A percentile compares a stretch with the other conserved stretches of the same genome.
phyloP scores from a whole-genome alignment of 352 stramenopile genomes.

The Phytophthora niederhauseri region DNA sequence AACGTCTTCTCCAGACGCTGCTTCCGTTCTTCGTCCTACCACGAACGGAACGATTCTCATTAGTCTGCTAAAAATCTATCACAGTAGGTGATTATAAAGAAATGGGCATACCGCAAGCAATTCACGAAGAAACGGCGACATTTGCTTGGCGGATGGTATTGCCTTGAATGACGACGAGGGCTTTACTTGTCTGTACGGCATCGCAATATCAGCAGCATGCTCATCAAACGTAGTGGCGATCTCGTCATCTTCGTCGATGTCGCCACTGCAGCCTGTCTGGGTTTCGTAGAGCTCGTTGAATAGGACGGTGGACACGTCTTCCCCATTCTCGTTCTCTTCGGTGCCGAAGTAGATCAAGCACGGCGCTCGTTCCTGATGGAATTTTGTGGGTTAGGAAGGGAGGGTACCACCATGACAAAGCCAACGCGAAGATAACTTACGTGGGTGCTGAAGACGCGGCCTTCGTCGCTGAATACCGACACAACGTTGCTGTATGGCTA shows the following conservation, averaged over 20 bases:
- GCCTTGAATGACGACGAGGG: background rate
- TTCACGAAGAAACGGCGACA: constrained; percentile 34
- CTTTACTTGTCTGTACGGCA: constrained; percentile 15
- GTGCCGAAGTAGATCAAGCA: constrained; percentile 80
- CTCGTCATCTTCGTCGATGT: constrained; percentile 26
- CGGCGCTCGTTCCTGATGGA: constrained; percentile 66
- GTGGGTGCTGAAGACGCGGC: constrained; percentile 82
- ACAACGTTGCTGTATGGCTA: constrained; percentile 71
- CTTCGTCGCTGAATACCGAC: constrained; percentile 64
- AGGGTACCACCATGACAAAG: background rate
- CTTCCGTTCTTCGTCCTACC: constrained; percentile 46
- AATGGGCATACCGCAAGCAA: constrained; percentile 30
- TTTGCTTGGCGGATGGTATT: constrained; percentile 5
- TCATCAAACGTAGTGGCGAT: constrained; percentile 27
- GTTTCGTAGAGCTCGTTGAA: constrained; percentile 71
- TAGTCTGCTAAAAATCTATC: constrained; percentile 10
- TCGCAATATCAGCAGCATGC: constrained; percentile 24
- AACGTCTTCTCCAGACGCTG: constrained; percentile 68
- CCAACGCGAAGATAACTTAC: constrained; percentile 32
- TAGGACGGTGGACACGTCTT: constrained; percentile 69
- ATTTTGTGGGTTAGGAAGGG: background rate
- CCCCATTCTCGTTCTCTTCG: constrained; percentile 45
- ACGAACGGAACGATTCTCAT: background rate
- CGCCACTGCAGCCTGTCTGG: constrained; percentile 5
- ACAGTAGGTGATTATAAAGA: background rate